Evolutionary conservation across 257 asterid genomes (phyloP), one percentile per base, ranked within the genome.

Genomic region (Coffea eugenioides): DNA sequence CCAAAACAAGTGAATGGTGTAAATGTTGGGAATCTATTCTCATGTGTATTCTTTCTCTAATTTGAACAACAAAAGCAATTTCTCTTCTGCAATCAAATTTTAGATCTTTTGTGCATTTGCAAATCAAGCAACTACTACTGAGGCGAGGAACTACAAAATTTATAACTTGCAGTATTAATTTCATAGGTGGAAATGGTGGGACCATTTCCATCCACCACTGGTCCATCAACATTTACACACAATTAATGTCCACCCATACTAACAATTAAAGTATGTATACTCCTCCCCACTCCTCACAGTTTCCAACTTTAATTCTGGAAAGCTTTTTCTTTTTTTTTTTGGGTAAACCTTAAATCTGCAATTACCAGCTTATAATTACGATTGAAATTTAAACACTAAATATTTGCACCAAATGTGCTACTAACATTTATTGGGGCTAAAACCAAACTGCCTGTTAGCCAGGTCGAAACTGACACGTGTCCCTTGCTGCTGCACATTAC

Each of bases 401-500:
- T 52, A 52, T 52, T 13, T 15, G 57, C 3, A 10, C 12, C 4
- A 12, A 52, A 2, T 52, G 14, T 51, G 3, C 14, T 4, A 45
- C 73, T 87, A 94, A 82, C 98, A 95, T 82, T 93, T 93, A 81
- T 93, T 85, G 0, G 92, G 90, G 76, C 92, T 93, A 80, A 95
- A 95, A 0, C 89, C 97, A 72, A 95, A 85, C 31, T 73, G 59
- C 7, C 77, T 90, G 48, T 84, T 87, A 34, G 88, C 97, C 74
- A 92, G 71, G 73, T 93, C 87, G 75, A 83, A 93, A 78, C 79
- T 88, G 81, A 95, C 97, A 85, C 99, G 94, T 77, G 88, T 92
- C 89, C 97, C 95, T 78, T 93, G 98, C 74, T 95, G 99, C 88
- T 95, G 99, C 52, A 88, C 80, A 45, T 92, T 95, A 12, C 99